Evolutionary conservation across 176 grass and related monocot genomes (phyloP).

Genomic region (Ensete ventricosum): DNA sequence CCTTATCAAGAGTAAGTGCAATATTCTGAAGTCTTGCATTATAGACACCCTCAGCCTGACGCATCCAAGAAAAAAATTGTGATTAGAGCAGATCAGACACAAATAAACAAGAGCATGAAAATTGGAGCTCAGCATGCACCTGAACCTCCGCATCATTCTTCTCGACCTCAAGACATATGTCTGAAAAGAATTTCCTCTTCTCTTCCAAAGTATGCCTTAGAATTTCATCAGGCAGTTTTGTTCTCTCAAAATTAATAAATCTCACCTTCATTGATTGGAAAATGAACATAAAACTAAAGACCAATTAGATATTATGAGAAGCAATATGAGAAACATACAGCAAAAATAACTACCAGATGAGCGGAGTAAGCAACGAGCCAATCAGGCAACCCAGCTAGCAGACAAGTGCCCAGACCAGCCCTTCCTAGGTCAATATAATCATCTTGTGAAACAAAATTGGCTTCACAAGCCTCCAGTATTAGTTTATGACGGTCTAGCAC

Average conservation of each 20-base stretch:
- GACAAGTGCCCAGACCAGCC: constrained; percentile 95
- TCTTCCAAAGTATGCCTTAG: constrained; percentile 82
- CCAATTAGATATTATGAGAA: constrained; percentile 14
- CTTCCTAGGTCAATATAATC: constrained; percentile 89
- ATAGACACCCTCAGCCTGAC: constrained; percentile 82
- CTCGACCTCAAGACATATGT: constrained; percentile 79
- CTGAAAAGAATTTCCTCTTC: constrained; percentile 80
- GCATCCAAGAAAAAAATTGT: constrained; percentile 13
- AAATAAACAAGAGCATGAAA: constrained; percentile 16
- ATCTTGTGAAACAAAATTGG: constrained; percentile 72
- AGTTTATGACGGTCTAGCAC: constrained; percentile 78
- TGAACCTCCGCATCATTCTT: constrained; percentile 87
- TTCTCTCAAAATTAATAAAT: constrained; percentile 90
- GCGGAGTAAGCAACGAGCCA: constrained; percentile 96
- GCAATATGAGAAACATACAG: constrained; percentile 25
- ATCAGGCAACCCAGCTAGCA: constrained; percentile 82
- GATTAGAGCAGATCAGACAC: background rate
- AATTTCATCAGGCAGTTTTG: constrained; percentile 81
- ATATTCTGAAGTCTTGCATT: constrained; percentile 96
- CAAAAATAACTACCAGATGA: constrained; percentile 55
- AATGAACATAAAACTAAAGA: constrained; percentile 10
- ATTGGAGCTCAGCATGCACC: constrained; percentile 29
- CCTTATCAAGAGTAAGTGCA: constrained; percentile 92
- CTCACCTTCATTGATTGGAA: constrained; percentile 66
- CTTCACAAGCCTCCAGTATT: constrained; percentile 88